Evolutionary conservation across 192 early-diverging fungal species (phyloP).

Genomic region (Phlyctochytrium bullatum): DNA sequence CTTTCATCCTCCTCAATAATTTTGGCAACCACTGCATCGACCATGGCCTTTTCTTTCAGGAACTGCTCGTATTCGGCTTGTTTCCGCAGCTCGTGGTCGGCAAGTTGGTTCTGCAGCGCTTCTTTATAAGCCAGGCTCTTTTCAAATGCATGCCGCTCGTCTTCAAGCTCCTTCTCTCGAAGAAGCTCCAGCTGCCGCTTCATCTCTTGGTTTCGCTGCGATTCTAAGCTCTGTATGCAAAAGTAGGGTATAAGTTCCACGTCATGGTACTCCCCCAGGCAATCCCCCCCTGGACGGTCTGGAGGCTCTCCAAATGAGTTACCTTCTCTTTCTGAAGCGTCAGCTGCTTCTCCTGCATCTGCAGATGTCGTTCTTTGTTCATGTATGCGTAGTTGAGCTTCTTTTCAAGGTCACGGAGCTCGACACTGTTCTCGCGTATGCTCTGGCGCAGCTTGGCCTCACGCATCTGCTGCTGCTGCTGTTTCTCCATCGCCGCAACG

Average conservation of each 20-base stretch:
- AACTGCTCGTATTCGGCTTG: conserved; percentile 54
- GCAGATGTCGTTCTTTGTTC: conserved; percentile 58
- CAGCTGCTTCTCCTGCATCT: conserved; percentile 52
- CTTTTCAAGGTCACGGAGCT: conserved; percentile 55
- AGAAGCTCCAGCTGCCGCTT: conserved; percentile 33
- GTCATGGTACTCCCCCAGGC: neutral
- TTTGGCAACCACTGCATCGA: conserved; percentile 54
- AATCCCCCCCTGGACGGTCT: neutral
- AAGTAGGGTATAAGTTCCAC: neutral
- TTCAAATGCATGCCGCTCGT: conserved; percentile 36
- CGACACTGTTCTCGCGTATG: conserved; percentile 54
- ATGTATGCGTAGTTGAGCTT: conserved; percentile 64
- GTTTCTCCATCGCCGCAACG: conserved; percentile 32
- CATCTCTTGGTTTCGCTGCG: conserved; percentile 34
- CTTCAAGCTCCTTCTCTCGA: conserved; percentile 40
- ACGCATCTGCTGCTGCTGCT: conserved; percentile 33
- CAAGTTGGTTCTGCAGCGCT: conserved; percentile 48
- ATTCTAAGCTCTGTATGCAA: conserved; percentile 19
- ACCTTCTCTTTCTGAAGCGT: conserved; percentile 29
- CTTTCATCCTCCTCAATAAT: conserved; percentile 54
- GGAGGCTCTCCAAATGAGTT: neutral
- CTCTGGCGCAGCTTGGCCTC: conserved; percentile 52
- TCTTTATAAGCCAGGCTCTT: conserved; percentile 43
- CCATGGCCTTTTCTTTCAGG: conserved; percentile 58
- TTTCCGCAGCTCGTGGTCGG: conserved; percentile 43